These are phyloP conservation scores for Asclepias syriaca DNA, from an alignment of 257 asterid genomes.

Conservation along the genomic window DNA sequence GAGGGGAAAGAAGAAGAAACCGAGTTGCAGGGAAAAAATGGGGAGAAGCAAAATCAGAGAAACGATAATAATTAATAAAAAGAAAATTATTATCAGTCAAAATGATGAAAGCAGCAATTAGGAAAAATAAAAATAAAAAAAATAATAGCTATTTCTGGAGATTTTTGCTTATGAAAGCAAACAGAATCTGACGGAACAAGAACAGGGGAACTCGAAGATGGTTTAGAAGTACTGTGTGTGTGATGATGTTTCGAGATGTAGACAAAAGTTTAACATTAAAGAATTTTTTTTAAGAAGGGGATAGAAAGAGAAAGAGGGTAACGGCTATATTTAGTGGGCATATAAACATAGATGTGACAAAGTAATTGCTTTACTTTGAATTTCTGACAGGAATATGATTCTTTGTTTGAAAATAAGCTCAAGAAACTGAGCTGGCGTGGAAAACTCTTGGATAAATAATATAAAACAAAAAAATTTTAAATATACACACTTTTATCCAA, in stretches of 20 bases:
- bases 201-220: not conserved
- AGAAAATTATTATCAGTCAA: not conserved
- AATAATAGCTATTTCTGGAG: not conserved
- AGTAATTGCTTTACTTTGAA: conserved; percentile 2
- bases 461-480: too few relatives aligned
- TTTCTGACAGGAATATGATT: conserved; percentile 1
- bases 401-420: not conserved
- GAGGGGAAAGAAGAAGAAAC: not conserved
- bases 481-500: too few relatives aligned
- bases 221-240: not conserved
- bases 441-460: too few relatives aligned
- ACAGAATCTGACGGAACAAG: not conserved
- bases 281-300: not conserved
- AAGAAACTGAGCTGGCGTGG: too few relatives aligned
- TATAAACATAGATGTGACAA: not conserved
- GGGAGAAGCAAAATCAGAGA: too few relatives aligned
- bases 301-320: not conserved
- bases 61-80: not conserved
- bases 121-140: not conserved
- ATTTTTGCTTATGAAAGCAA: not conserved
- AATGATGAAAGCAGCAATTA: not conserved
- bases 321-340: conserved; percentile 14
- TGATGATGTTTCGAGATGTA: too few relatives aligned
- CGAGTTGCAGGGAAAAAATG: not conserved
- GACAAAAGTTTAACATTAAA: not conserved